Evolutionary conservation across 1,139 yeast species (phyloP).

Genomic region (Debaryomycetaceae sp.): DNA sequence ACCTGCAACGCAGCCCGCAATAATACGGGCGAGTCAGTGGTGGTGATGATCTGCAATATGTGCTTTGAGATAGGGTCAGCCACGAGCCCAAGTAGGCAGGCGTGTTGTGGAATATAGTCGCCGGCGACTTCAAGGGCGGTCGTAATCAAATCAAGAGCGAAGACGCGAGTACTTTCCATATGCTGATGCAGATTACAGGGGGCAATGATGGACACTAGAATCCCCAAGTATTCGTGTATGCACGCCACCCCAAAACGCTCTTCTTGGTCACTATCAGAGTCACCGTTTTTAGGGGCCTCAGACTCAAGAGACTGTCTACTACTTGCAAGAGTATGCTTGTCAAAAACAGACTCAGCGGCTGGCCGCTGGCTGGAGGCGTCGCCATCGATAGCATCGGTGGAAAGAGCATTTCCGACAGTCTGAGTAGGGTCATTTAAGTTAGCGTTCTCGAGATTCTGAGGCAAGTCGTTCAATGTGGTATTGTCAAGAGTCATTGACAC

Average conservation of each 20-base stretch:
- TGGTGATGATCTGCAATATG: slow-evolving; percentile 67
- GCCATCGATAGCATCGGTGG: not conserved
- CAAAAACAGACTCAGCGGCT: not conserved
- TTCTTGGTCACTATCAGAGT: slow-evolving; percentile 10
- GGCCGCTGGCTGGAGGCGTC: not conserved
- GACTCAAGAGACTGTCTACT: slow-evolving; percentile 1
- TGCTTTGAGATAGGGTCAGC: slow-evolving; percentile 79
- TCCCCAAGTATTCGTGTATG: slow-evolving; percentile 58
- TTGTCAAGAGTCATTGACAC: slow-evolving; percentile 3
- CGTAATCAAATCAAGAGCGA: slow-evolving; percentile 67
- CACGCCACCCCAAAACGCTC: slow-evolving; percentile 58
- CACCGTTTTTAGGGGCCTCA: slow-evolving; percentile 1
- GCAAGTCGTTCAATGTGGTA: too few relatives aligned
- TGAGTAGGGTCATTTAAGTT: too few relatives aligned
- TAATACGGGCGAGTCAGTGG: slow-evolving; percentile 55
- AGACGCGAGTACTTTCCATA: slow-evolving; percentile 76
- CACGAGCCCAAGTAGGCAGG: slow-evolving; percentile 54
- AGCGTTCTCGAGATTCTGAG: not conserved
- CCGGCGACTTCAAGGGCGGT: slow-evolving; percentile 83
- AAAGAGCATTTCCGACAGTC: not conserved
- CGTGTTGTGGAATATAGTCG: slow-evolving; percentile 49
- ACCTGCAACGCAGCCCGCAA: slow-evolving; percentile 69
- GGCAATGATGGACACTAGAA: slow-evolving; percentile 72
- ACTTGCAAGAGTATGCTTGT: not conserved
- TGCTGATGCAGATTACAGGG: slow-evolving; percentile 78